phyloP scores from a whole-genome alignment of 192 early-diverging fungal species.

The Coemansia sp. region DNA sequence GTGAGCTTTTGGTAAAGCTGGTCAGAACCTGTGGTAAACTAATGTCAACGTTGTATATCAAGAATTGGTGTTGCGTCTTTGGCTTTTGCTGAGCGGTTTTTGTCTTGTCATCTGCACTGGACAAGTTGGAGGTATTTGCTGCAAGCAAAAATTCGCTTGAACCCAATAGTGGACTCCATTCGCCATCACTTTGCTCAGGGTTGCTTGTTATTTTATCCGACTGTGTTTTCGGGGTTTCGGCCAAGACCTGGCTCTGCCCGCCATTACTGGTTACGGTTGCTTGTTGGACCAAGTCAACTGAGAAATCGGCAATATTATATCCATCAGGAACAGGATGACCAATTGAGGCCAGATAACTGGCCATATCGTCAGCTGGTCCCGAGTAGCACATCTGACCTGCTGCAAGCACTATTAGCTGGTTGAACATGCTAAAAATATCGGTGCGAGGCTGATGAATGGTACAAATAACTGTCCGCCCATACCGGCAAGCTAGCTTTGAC shows the following conservation, averaged over 20 bases:
- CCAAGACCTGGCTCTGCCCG: background rate
- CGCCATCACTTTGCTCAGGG: conserved; percentile 14
- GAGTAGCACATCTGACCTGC: conserved; percentile 83
- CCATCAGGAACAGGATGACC: conserved; percentile 81
- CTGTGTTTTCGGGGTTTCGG: background rate
- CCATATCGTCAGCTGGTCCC: conserved; percentile 64
- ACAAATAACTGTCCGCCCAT: conserved; percentile 71
- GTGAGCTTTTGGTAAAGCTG: conserved; percentile 22
- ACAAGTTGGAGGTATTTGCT: background rate
- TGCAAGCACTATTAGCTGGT: conserved; percentile 79
- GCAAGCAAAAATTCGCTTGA: conserved; percentile 16
- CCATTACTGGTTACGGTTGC: conserved; percentile 20
- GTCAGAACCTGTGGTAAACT: conserved; percentile 22
- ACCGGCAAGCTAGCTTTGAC: conserved; percentile 35
- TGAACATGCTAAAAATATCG: conserved; percentile 89
- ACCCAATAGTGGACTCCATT: conserved; percentile 29
- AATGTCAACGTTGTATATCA: conserved; percentile 28
- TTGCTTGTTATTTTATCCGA: background rate
- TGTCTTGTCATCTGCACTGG: background rate
- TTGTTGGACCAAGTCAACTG: conserved; percentile 47
- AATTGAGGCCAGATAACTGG: conserved; percentile 65
- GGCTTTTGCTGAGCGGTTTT: background rate
- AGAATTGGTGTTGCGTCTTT: conserved; percentile 10
- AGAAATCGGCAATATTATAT: conserved; percentile 88
- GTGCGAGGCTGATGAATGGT: conserved; percentile 95